These are phyloP conservation scores for Flaveria trinervia DNA, from an alignment of 129 eudicot species.

Conservation along the genomic window DNA sequence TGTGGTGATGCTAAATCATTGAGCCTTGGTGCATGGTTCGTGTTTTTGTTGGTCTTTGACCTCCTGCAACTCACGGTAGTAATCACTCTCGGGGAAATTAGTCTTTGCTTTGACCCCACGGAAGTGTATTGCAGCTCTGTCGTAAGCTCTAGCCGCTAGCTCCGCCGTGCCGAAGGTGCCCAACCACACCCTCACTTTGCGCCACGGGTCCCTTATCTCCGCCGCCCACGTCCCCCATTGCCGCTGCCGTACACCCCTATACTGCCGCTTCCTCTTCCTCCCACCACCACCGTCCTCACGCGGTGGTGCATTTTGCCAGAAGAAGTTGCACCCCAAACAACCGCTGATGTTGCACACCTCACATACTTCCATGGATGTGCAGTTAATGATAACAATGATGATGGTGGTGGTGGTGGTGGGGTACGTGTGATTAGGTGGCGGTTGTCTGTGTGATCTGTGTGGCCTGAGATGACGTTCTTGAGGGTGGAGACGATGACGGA, in stretches of 20 bases:
- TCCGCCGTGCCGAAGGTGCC: constrained; percentile 55
- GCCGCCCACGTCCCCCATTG: constrained; percentile 54
- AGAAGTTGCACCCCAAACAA: constrained; percentile 34
- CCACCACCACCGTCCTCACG: not conserved
- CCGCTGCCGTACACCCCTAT: constrained; percentile 38
- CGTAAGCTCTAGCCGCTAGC: constrained; percentile 56
- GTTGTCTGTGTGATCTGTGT: not conserved
- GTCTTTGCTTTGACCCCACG: constrained; percentile 56
- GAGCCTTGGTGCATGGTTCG: not conserved
- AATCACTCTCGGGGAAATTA: constrained; percentile 47
- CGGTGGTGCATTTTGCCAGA: constrained; percentile 27
- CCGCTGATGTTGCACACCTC: constrained; percentile 21
- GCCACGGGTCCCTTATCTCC: constrained; percentile 50
- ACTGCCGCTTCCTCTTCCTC: constrained; percentile 31
- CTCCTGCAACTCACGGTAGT: constrained; percentile 13
- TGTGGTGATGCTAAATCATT: too few species aligned
- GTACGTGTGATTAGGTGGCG: too few species aligned
- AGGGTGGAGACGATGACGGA: constrained; percentile 31
- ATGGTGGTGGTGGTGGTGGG: too few species aligned
- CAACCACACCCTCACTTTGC: constrained; percentile 45
- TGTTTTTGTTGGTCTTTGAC: not conserved
- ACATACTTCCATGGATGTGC: constrained; percentile 29
- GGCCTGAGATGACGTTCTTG: constrained; percentile 22
- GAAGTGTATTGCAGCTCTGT: constrained; percentile 49
- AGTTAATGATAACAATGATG: too few species aligned